These are phyloP conservation scores for Microcera coccophila DNA, from an alignment of 2,329 filamentous ascomycete species.

Conservation along the genomic window DNA sequence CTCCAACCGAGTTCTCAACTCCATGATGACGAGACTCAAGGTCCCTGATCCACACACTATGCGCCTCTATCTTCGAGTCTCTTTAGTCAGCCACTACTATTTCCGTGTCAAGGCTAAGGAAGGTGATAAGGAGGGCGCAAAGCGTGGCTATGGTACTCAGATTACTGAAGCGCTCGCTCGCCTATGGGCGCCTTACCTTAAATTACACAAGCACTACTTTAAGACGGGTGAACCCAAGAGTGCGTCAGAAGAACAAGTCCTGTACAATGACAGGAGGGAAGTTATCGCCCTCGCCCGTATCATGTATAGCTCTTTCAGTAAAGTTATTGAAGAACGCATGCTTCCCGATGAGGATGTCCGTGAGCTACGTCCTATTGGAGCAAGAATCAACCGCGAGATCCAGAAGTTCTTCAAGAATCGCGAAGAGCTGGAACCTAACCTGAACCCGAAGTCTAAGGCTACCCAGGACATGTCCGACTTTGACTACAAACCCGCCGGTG, in stretches of 20 bases:
- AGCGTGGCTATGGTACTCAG: conserved; percentile 46
- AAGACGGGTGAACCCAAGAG: conserved; percentile 22
- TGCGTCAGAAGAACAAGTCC: conserved; percentile 21
- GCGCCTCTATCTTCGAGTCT: conserved; percentile 54
- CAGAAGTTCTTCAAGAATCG: conserved; percentile 34
- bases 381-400: conserved; percentile 38
- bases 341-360: conserved; percentile 32
- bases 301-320: conserved; percentile 45
- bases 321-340: conserved; percentile 40
- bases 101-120: conserved; percentile 32
- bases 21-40: conserved; percentile 48
- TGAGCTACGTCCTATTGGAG: conserved; percentile 31
- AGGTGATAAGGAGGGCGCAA: conserved; percentile 33
- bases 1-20: conserved; percentile 60
- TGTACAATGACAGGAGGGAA: conserved; percentile 38
- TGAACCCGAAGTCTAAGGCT: conserved; percentile 19
- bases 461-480: conserved; percentile 21
- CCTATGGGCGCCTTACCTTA: conserved; percentile 48
- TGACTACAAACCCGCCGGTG: conserved; percentile 12
- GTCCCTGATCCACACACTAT: conserved; percentile 50
- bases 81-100: conserved; percentile 45
- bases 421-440: conserved; percentile 32
- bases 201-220: conserved; percentile 36
- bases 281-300: conserved; percentile 42
- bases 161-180: conserved; percentile 47